Percentiles rank a stretch among this genome's conserved stretches.
These are phyloP conservation scores for Scortechinia acanthostroma DNA, from an alignment of 2,329 filamentous ascomycete species.

Conservation along the genomic window DNA sequence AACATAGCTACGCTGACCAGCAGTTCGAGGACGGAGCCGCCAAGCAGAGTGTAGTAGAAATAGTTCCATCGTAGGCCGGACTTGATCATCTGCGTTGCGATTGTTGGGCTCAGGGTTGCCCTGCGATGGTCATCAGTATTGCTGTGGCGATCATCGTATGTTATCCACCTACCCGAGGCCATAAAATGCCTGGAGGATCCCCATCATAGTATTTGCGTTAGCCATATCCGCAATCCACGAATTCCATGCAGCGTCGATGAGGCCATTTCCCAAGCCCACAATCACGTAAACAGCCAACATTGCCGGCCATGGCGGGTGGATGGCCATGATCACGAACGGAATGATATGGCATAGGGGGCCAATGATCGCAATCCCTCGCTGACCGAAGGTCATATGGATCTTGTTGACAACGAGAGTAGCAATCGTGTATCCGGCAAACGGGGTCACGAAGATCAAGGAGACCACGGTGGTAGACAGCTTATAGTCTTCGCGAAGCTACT, in stretches of 20 bases:
- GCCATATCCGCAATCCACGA: constrained; percentile 66
- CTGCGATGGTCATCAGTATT: too few species aligned
- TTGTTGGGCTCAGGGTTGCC: constrained; percentile 60
- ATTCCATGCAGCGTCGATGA: constrained; percentile 54
- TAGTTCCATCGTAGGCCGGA: constrained; percentile 57
- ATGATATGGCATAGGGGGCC: constrained; percentile 45
- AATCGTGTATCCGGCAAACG: constrained; percentile 56
- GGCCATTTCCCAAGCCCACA: constrained; percentile 65
- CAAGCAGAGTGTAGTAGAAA: constrained; percentile 72
- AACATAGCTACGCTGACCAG: constrained; percentile 41
- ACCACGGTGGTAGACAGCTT: constrained; percentile 53
- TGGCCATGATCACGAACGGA: constrained; percentile 35
- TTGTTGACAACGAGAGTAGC: constrained; percentile 59
- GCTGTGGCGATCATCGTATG: constrained; percentile 62
- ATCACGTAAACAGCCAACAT: constrained; percentile 59
- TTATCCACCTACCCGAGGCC: too few species aligned
- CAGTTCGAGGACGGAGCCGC: constrained; percentile 45
- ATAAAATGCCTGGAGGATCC: constrained; percentile 67
- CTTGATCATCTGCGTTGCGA: constrained; percentile 67
- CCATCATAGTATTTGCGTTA: constrained; percentile 66
- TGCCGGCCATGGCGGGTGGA: constrained; percentile 65
- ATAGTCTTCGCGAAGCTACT: constrained; percentile 54
- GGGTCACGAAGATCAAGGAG: constrained; percentile 60
- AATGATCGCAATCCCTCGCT: constrained; percentile 64
- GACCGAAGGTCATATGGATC: constrained; percentile 59